Evolutionary conservation across 148 eudicot genomes (phyloP), one percentile per base, ranked within the genome.

Genomic region (Dysphania ambrosioides): DNA sequence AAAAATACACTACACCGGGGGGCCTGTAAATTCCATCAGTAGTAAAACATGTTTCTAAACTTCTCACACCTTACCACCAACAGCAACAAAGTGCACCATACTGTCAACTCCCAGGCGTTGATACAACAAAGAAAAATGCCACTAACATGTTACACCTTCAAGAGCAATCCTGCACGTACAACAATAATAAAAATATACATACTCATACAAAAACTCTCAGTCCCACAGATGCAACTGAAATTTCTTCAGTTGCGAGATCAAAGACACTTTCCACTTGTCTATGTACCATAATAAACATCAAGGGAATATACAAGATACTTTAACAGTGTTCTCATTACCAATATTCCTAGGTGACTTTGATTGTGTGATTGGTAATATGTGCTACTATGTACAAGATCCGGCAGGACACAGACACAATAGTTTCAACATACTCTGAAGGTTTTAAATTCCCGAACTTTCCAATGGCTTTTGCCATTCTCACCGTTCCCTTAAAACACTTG

Each of bases 351-450:
- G 42, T 32, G 62, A 75, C 24, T 38, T 32, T 32, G 62, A 75
- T 19, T 38, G 35, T 30, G 41, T 76, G 60, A 62, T 47, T 36
- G 59, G 68, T 64, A 70, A 36, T 58, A 47, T 44, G 68, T 53
- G 72, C 70, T 72, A 71, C 79, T 75, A 80, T 80, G 29, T 75
- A 80, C 79, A 75, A 16, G 66, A 63, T 75, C 71, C 56, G 35
- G 71, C n/a, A 41, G 66, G 31, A 58, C 58, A 63, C 42, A 75
- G 68, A 68, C 38, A 41, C 57, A 53, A 57, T 44, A 38, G 29
- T 66, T 35, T 26, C 79, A 71, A 71, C 35, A 55, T 76, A 42
- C 71, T 75, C 34, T 11, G 23, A 30, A 29, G 51, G 12, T 36
- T 71, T 70, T 7, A 11, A 42, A 73, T 72, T 34, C 32, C 56